phyloP scores from a whole-genome alignment of 352 stramenopile species.

The Phytophthora agathidicida region DNA sequence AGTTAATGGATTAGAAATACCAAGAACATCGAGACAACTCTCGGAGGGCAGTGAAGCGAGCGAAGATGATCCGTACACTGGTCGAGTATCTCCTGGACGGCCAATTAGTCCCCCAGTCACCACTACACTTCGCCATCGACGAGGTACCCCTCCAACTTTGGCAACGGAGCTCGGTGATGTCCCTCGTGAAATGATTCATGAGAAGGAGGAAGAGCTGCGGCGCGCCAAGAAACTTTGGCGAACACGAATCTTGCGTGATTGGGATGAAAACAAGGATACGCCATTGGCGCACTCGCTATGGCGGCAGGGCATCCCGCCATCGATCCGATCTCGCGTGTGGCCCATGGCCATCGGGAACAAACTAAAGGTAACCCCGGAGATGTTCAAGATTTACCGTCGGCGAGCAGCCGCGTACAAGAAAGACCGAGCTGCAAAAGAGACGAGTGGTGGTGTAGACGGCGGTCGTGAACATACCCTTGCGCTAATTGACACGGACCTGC shows the following conservation, averaged over 20 bases:
- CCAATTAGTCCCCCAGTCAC: conserved; percentile 7
- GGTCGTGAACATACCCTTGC: conserved; percentile 80
- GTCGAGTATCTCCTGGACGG: conserved; percentile 12
- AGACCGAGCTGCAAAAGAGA: conserved; percentile 35
- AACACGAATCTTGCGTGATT: conserved; percentile 77
- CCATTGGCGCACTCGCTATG: conserved; percentile 78
- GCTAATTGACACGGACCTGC: conserved; percentile 88
- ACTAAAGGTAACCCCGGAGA: conserved; percentile 85
- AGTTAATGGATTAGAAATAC: conserved; percentile 15
- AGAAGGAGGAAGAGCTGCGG: conserved; percentile 81
- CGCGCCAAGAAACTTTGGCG: conserved; percentile 86
- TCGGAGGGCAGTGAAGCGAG: conserved; percentile 31
- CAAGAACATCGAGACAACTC: conserved; percentile 12
- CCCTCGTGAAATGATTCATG: conserved; percentile 62
- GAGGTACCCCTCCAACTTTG: conserved; percentile 28
- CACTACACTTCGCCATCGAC: conserved; percentile 19
- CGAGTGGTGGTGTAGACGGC: conserved; percentile 34
- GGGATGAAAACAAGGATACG: conserved; percentile 79
- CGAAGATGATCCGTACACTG: conserved; percentile 26
- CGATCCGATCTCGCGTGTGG: conserved; percentile 83
- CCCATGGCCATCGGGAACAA: conserved; percentile 87
- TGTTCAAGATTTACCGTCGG: conserved; percentile 85
- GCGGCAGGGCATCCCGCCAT: conserved; percentile 83
- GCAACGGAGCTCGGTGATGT: conserved; percentile 18
- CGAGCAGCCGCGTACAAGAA: conserved; percentile 69